Evolutionary conservation across 176 grass and related monocot genomes (phyloP).

Genomic region (Cymbopogon citratus): DNA sequence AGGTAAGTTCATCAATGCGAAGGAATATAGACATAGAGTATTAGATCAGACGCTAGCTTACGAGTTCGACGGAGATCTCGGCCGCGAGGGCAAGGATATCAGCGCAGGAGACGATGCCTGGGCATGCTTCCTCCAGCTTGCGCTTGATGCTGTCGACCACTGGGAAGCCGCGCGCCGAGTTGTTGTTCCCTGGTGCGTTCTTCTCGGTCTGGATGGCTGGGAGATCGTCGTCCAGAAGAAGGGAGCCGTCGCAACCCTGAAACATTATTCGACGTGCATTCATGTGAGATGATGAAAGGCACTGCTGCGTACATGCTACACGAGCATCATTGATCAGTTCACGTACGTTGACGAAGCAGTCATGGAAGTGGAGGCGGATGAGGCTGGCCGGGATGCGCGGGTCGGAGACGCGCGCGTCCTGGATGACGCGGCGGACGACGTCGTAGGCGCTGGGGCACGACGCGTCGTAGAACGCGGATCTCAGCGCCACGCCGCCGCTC

Average conservation of each 20-base stretch:
- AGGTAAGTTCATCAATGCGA: too few relatives aligned
- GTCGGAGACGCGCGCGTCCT: slow-evolving; percentile 11
- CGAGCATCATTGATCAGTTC: not conserved
- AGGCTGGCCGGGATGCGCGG: slow-evolving; percentile 29
- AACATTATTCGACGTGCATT: not conserved
- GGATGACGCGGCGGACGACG: slow-evolving; percentile 22
- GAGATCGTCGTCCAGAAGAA: slow-evolving; percentile 12
- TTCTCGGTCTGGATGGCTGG: slow-evolving; percentile 24
- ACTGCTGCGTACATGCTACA: not conserved
- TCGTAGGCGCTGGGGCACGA: slow-evolving; percentile 1
- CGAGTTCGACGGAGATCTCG: slow-evolving; percentile 17
- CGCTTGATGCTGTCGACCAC: slow-evolving; percentile 37
- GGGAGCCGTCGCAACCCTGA: slow-evolving; percentile 24
- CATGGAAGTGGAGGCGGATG: slow-evolving; percentile 33
- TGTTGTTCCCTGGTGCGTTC: not conserved
- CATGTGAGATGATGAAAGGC: not conserved
- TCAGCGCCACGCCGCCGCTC: not conserved
- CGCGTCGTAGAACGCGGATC: slow-evolving; percentile 15
- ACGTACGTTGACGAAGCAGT: slow-evolving; percentile 33
- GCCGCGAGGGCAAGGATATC: slow-evolving; percentile 20
- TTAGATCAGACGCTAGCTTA: not conserved
- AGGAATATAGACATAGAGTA: too few relatives aligned
- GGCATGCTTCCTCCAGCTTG: not conserved
- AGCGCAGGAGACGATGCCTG: slow-evolving; percentile 26
- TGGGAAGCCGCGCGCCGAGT: slow-evolving; percentile 11